These are phyloP conservation scores for Pseudonectria buxi DNA, from an alignment of 2,329 filamentous ascomycete species.

Conservation along the genomic window DNA sequence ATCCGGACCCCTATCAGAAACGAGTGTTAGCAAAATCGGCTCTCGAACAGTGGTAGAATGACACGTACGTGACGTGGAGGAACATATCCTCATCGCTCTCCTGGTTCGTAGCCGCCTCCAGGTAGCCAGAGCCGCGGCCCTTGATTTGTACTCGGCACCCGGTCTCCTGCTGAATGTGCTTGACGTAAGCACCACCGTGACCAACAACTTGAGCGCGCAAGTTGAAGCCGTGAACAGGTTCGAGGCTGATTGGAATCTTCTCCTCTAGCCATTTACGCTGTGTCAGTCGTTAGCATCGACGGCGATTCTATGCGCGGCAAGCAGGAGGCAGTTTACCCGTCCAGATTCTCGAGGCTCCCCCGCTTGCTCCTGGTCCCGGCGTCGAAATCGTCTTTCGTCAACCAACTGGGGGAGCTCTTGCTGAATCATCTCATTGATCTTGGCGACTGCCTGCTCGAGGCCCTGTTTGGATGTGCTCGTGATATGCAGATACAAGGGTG, in stretches of 20 bases:
- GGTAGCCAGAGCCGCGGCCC: constrained; percentile 87
- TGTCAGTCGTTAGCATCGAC: constrained; percentile 7
- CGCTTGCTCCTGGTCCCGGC: constrained; percentile 64
- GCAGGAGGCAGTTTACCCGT: constrained; percentile 51
- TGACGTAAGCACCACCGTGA: constrained; percentile 89
- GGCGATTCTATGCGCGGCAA: background rate
- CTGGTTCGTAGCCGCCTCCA: constrained; percentile 77
- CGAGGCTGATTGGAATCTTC: constrained; percentile 83
- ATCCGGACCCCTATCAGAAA: constrained; percentile 65
- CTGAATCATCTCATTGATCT: constrained; percentile 93
- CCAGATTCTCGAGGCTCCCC: constrained; percentile 89
- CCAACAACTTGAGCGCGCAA: constrained; percentile 93
- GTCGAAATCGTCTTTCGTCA: constrained; percentile 85
- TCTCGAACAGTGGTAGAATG: background rate
- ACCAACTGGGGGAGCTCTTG: constrained; percentile 93
- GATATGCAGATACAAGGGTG: constrained; percentile 89
- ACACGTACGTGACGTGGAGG: constrained; percentile 80
- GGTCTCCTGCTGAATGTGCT: constrained; percentile 95
- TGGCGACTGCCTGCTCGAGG: constrained; percentile 78
- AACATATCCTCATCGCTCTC: constrained; percentile 98
- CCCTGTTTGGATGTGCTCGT: constrained; percentile 88
- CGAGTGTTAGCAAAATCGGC: constrained; percentile 24
- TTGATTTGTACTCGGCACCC: constrained; percentile 97
- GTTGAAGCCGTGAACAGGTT: constrained; percentile 91
- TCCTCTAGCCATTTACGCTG: constrained; percentile 99